A percentile compares a stretch with the other conserved stretches of the same genome.
These are phyloP conservation scores for Bipolaris gigantea DNA, from an alignment of 2,329 filamentous ascomycete species.

Conservation along the genomic window DNA sequence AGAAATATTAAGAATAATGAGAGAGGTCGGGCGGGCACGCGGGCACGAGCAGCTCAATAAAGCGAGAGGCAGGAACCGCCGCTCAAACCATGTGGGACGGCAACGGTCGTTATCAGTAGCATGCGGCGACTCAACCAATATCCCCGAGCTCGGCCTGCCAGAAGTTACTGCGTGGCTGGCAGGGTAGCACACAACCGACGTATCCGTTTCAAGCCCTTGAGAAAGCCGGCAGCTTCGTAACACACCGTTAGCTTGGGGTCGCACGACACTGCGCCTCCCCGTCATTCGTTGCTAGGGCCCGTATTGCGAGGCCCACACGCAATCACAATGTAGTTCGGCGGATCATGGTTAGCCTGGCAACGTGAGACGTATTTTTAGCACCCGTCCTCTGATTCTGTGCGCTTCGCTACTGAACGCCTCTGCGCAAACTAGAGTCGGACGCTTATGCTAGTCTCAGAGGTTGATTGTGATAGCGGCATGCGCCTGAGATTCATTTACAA, in stretches of 20 bases:
- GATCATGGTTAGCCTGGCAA: conserved; percentile 9
- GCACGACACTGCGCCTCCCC: conserved; percentile 26
- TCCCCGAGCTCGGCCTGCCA: conserved; percentile 21
- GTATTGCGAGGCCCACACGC: conserved; percentile 21
- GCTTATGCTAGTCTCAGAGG: conserved; percentile 19
- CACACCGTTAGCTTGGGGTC: conserved; percentile 23
- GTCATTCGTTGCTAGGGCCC: conserved; percentile 26
- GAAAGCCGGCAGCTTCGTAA: conserved; percentile 16
- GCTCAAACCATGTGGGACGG: conserved; percentile 27
- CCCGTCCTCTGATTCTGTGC: conserved; percentile 3
- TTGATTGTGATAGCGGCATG: conserved; percentile 13
- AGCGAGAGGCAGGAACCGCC: conserved; percentile 19
- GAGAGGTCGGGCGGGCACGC: conserved; percentile 12
- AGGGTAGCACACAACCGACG: conserved; percentile 23
- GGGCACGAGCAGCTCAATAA: conserved; percentile 22
- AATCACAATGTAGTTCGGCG: conserved; percentile 15
- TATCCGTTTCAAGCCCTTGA: conserved; percentile 29
- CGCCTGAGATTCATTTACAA: conserved; percentile 1
- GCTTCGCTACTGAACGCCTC: conserved; percentile 9
- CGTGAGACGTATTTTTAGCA: conserved; percentile 21
- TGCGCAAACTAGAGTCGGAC: conserved; percentile 14
- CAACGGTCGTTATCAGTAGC: conserved; percentile 27
- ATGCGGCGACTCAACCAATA: conserved; percentile 18
- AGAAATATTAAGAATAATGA: conserved; percentile 11
- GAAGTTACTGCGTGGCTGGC: conserved; percentile 25